These are phyloP conservation scores for Fusarium pseudograminearum DNA, from an alignment of 2,329 filamentous ascomycete species.

Conservation along the genomic window DNA sequence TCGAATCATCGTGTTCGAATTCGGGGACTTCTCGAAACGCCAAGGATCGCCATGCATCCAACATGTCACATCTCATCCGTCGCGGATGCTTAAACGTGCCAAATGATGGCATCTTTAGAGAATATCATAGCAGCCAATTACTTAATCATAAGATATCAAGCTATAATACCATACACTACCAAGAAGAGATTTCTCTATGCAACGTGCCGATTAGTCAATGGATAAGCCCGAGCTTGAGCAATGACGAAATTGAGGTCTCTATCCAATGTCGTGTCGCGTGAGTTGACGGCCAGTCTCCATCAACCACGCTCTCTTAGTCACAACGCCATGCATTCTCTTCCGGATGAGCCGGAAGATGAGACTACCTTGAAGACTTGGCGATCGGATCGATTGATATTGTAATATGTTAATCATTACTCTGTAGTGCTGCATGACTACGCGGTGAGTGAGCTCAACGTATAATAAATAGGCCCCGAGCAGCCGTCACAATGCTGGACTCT, in stretches of 20 bases:
- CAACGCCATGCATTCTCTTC: slow-evolving; percentile 37
- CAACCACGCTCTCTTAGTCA: slow-evolving; percentile 38
- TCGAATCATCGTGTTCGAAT: slow-evolving; percentile 31
- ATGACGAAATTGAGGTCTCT: slow-evolving; percentile 28
- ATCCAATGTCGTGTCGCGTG: slow-evolving; percentile 40
- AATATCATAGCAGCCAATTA: slow-evolving; percentile 15
- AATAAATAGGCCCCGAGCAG: slow-evolving; percentile 37
- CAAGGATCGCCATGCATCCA: slow-evolving; percentile 22
- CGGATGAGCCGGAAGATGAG: slow-evolving; percentile 41
- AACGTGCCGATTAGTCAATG: slow-evolving; percentile 17
- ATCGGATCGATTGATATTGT: slow-evolving; percentile 11
- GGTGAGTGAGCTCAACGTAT: slow-evolving; percentile 23
- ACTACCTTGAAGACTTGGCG: slow-evolving; percentile 23
- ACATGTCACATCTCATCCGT: slow-evolving; percentile 1
- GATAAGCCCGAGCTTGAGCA: slow-evolving; percentile 18
- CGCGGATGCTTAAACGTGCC: slow-evolving; percentile 2
- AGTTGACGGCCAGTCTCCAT: slow-evolving; percentile 36
- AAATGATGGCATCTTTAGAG: slow-evolving; percentile 18
- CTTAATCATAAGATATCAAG: slow-evolving; percentile 24
- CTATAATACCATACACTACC: neutral
- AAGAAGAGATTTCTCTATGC: slow-evolving; percentile 12
- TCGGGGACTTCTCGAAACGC: slow-evolving; percentile 28
- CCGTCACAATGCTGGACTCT: slow-evolving; percentile 10
- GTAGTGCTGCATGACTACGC: slow-evolving; percentile 13
- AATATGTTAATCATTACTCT: slow-evolving; percentile 2